Evolutionary conservation across 257 asterid genomes (phyloP).

Genomic region (Misopates orontium): DNA sequence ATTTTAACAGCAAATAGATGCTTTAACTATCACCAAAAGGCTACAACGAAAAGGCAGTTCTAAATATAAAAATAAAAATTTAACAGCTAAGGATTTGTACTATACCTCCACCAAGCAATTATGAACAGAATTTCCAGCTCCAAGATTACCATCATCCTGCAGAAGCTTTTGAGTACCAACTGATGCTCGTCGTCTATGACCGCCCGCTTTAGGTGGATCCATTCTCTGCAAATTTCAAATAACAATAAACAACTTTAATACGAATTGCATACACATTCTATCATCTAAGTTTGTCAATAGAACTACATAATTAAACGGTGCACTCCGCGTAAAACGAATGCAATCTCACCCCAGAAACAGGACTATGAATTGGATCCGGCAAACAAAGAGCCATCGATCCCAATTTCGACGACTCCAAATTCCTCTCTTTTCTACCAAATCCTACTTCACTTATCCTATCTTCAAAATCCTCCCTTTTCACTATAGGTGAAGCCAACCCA

Average conservation of each 20-base stretch:
- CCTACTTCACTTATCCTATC: slow-evolving; percentile 44
- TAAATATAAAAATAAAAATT: background rate
- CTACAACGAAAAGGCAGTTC: background rate
- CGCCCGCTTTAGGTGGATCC: slow-evolving; percentile 48
- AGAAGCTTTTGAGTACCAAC: slow-evolving; percentile 63
- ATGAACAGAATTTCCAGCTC: slow-evolving; percentile 46
- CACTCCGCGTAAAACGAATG: slow-evolving; percentile 11
- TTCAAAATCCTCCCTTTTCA: slow-evolving; percentile 43
- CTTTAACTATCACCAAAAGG: background rate
- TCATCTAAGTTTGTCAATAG: too few relatives aligned
- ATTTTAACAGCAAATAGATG: background rate
- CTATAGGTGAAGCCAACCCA: slow-evolving; percentile 54
- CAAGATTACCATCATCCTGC: slow-evolving; percentile 39
- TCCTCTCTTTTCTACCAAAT: slow-evolving; percentile 37
- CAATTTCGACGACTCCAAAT: slow-evolving; percentile 45
- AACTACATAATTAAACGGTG: slow-evolving; percentile 5
- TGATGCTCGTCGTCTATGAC: slow-evolving; percentile 73
- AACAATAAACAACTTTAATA: slow-evolving; percentile 14
- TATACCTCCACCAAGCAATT: slow-evolving; percentile 66
- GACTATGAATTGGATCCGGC: slow-evolving; percentile 58
- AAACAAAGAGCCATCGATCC: slow-evolving; percentile 49
- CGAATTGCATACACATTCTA: slow-evolving; percentile 21
- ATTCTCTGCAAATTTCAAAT: slow-evolving; percentile 53
- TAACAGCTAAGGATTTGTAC: slow-evolving; percentile 11
- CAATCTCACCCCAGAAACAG: slow-evolving; percentile 71